These are phyloP conservation scores for Mucor indicus DNA, from an alignment of 371 early-diverging fungal genomes.

Conservation along the genomic window DNA sequence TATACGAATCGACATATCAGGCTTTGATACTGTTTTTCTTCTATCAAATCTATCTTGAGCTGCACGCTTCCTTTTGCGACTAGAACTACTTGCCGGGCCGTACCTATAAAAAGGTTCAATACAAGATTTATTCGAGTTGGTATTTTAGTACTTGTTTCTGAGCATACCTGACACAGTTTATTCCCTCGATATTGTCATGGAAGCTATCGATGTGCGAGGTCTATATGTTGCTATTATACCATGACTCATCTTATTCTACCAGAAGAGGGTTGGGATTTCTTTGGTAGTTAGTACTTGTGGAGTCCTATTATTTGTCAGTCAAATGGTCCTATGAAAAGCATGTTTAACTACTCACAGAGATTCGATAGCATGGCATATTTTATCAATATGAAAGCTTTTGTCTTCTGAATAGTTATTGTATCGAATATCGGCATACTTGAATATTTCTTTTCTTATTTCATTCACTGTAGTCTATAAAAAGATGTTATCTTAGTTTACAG, in stretches of 20 bases:
- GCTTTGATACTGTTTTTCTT: constrained; percentile 4
- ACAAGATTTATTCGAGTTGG: constrained; percentile 1
- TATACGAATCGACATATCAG: constrained; percentile 10
- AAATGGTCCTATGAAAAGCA: too few species aligned
- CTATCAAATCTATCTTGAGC: neutral
- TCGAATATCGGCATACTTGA: constrained; percentile 5
- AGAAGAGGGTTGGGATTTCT: constrained; percentile 5
- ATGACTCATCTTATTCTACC: constrained; percentile 2
- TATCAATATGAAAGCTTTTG: constrained; percentile 2
- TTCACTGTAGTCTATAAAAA: neutral
- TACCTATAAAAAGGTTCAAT: constrained; percentile 1
- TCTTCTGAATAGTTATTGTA: neutral
- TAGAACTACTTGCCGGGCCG: constrained; percentile 1
- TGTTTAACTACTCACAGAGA: neutral
- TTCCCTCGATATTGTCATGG: constrained; percentile 2
- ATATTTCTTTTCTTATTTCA: neutral
- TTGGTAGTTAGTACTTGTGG: neutral
- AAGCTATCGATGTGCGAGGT: constrained; percentile 3
- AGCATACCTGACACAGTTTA: constrained; percentile 2
- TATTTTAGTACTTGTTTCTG: neutral
- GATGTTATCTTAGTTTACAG: neutral
- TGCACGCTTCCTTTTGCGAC: constrained; percentile 1
- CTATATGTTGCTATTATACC: constrained; percentile 2
- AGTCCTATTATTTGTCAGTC: neutral
- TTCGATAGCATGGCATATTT: constrained; percentile 5